Base-by-base conservation (phyloP, 73 alveolate species). In the Paramecium pentaurelia region DNA sequence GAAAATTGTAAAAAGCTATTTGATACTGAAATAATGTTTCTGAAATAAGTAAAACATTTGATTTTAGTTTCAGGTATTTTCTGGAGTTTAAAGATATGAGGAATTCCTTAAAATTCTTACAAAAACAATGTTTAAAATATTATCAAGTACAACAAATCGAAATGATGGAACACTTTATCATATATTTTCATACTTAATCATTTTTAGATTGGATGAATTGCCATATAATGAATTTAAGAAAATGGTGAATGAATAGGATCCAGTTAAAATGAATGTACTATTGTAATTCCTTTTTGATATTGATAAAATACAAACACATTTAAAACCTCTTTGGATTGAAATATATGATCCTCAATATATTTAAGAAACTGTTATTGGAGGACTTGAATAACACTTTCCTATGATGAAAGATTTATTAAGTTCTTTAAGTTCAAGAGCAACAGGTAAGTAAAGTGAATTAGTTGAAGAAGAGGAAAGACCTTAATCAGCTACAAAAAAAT, bases 191-290 rank as follows among this genome's bases (percentile, higher is more conserved):
- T 97, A 97, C 92, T 94, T 97, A 85, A 92, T 98, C 14, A 88
- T 96, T 25, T 97, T 97, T 94, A 71, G 99, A 30, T 96, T 97
- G 20, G 98, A 97, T 71, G 98, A 97, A 94, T 86, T 97, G 68
- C 98, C 97, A 22, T 89, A 95, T 75, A 98, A 96, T 58, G 99
- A 97, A 71, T 97, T 90, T 83, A 95, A 96, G 92, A 94, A 96
- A 93, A 86, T 95, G 90, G 93, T 93, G 86, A 93, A 93, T 92
- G 95, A 96, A 34, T 97, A 97, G 90, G 99, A 97, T 92, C 93
- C 98, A 68, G 98, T 97, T 20, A 97, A 97, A 92, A 97, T 97
- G 99, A 96, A 97, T 93, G 99, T 94, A 71, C 93, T 97, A 83
- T 93, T 97, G 22, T 93, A 96, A 86, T 97, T 97, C 92, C 83